Conservation (phyloP, 345 rosid genomes). For the Hibiscus tridactylites region DNA sequence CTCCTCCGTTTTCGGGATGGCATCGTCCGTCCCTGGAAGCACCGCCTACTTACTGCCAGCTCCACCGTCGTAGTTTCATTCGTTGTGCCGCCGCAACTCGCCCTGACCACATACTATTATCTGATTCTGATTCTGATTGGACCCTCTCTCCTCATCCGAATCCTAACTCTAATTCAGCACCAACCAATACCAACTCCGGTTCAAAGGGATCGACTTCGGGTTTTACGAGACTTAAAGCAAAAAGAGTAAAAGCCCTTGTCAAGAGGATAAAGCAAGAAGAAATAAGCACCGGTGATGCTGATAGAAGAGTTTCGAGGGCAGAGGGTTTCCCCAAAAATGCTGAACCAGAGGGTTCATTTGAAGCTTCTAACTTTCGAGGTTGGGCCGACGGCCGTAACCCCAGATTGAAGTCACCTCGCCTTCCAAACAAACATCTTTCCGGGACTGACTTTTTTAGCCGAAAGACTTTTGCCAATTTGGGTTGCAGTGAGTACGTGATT, state of each 20-base stretch:
- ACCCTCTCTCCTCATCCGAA: not conserved
- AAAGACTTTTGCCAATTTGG: slow-evolving; percentile 60
- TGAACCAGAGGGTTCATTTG: slow-evolving; percentile 20
- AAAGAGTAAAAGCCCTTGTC: slow-evolving; percentile 51
- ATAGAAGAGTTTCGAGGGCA: not conserved
- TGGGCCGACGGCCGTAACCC: slow-evolving; percentile 35
- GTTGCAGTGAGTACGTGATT: slow-evolving; percentile 58
- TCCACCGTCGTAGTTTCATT: not conserved
- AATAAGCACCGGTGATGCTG: not conserved
- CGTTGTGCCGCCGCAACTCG: not conserved
- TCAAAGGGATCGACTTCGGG: slow-evolving; percentile 17
- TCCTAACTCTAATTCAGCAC: not conserved
- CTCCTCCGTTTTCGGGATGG: not conserved
- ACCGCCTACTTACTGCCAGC: not conserved
- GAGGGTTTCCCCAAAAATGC: slow-evolving; percentile 9
- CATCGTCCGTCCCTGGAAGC: not conserved
- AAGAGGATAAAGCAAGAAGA: slow-evolving; percentile 31
- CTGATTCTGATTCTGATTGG: not conserved
- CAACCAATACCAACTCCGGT: not conserved
- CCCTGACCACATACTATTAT: not conserved
- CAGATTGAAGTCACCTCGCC: slow-evolving; percentile 19
- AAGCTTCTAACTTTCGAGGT: slow-evolving; percentile 38
- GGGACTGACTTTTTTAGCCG: slow-evolving; percentile 61
- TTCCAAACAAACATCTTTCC: slow-evolving; percentile 19
- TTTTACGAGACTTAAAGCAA: slow-evolving; percentile 56